Conservation (phyloP, 495 filamentous ascomycete genomes). For the Tuber aestivum region DNA sequence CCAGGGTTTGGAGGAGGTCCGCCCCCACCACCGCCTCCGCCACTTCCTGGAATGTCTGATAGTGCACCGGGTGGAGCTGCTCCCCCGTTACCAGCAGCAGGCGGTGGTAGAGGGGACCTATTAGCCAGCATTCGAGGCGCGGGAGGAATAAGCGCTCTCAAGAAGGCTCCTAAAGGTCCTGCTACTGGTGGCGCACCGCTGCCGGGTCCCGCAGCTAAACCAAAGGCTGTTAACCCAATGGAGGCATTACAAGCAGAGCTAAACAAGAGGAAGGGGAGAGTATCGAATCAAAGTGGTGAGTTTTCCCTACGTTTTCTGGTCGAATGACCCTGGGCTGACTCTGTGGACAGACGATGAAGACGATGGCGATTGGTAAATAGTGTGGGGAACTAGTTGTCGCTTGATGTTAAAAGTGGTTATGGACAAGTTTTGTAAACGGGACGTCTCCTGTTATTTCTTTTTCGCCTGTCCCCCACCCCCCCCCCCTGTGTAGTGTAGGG, state of each 20-base stretch:
- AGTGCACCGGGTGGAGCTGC: constrained; percentile 56
- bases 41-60: constrained; percentile 60
- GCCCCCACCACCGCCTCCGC: constrained; percentile 61
- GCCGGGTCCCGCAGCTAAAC: constrained; percentile 1
- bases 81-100: constrained; percentile 39
- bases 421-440: constrained; percentile 1
- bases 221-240: constrained; percentile 28
- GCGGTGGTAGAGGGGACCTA: constrained; percentile 57
- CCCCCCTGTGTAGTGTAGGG: neutral
- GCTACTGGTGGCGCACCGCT: constrained; percentile 20
- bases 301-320: neutral
- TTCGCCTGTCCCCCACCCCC: neutral
- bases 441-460: neutral
- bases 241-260: constrained; percentile 33
- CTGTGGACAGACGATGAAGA: constrained; percentile 30
- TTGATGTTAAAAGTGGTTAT: constrained; percentile 3
- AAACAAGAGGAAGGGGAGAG: constrained; percentile 36
- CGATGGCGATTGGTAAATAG: constrained; percentile 28
- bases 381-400: constrained; percentile 3
- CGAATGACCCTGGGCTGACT: neutral
- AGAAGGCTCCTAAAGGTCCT: constrained; percentile 50
- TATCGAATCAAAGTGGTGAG: constrained; percentile 34
- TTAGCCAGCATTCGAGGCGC: constrained; percentile 75
- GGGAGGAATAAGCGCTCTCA: constrained; percentile 65
- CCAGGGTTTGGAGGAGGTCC: constrained; percentile 46